Base-by-base conservation (phyloP, 108 stramenopile genomes). In the Cyclotella atomus region DNA sequence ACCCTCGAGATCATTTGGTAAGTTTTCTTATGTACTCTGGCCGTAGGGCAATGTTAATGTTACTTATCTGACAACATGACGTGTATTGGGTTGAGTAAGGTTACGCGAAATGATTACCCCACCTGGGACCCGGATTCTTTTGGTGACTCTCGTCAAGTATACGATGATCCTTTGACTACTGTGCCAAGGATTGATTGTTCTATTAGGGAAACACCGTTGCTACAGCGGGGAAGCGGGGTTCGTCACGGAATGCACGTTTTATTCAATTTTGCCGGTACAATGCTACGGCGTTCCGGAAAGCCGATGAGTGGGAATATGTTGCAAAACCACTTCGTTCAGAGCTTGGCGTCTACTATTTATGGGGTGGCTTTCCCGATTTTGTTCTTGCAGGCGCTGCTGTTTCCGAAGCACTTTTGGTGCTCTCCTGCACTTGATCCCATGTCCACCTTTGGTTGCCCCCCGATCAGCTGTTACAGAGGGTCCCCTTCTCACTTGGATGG, bases 391-490 rank as follows among this genome's bases (percentile, higher is more conserved):
- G 63, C 63, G 2, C 8, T 35, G 19, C 4, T 43, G 15, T 64
- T 64, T 46, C 63, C 63, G 2, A 44, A 38, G 27, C 63, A 64
- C 46, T 64, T 64, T 46, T 64, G 36, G 25, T n/a, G 23, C 8
- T 4, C 35, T 27, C 14, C 44, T 9, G 12, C 7, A 2, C 25
- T 3, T 24, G 63, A 64, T 46, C 20, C 23, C 3, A 27, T 21
- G 5, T 29, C 63, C 10, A 27, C 46, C 12, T 46, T 64, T 29
- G 63, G 63, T 24, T 44, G 35, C 16, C 25, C 25, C 6, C 63
- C 63, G 27, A 38, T 64, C 2, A 29, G 41, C 24, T 64, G 63
- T 27, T 64, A 45, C 21, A 19, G 35, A 21, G 27, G 20, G 7
- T 46, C 10, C 2, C 17, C 35, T 17, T 3, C 32, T 5, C 41